Percentiles rank a stretch among this genome's conserved stretches.
phyloP scores from a whole-genome alignment of 1,284 basidiomycete species.

The Moesziomyces globuligerus region DNA sequence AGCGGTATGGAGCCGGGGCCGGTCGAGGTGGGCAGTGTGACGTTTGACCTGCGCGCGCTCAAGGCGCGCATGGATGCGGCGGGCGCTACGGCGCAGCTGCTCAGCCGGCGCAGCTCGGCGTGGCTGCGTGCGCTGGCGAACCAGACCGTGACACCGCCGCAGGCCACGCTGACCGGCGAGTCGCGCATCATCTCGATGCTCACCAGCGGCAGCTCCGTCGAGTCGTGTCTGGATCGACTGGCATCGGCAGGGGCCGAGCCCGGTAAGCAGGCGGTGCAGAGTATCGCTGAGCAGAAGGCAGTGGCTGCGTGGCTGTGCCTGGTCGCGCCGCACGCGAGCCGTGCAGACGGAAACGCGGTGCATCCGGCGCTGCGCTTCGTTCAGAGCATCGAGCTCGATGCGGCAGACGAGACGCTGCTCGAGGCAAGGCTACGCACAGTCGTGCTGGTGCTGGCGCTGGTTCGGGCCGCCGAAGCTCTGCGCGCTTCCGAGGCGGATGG shows the following conservation, averaged over 20 bases:
- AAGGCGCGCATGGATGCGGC: conserved; percentile 27
- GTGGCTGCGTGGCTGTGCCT: conserved; percentile 19
- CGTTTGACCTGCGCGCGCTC: conserved; percentile 20
- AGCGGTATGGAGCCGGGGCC: neutral
- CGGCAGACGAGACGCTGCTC: conserved; percentile 5
- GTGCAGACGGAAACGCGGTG: no score
- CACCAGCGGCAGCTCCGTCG: neutral
- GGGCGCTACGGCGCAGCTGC: conserved; percentile 12
- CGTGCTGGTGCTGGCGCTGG: conserved; percentile 5
- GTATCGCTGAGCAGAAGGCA: conserved; percentile 18
- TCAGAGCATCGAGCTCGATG: conserved; percentile 4
- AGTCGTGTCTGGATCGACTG: neutral
- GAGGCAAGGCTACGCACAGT: conserved; percentile 5
- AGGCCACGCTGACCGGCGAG: neutral
- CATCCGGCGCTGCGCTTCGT: conserved; percentile 13
- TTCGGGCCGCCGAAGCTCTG: conserved; percentile 6
- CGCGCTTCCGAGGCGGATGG: neutral
- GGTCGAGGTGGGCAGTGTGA: conserved; percentile 21
- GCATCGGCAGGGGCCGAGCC: neutral
- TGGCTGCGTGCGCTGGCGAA: conserved; percentile 11
- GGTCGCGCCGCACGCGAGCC: neutral
- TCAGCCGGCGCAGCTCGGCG: conserved; percentile 2
- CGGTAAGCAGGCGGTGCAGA: neutral
- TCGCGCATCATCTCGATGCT: conserved; percentile 6
- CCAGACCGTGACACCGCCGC: neutral